Evolutionary conservation across 2,329 filamentous ascomycete species (phyloP), one percentile per base, ranked within the genome.

Genomic region (Ciborinia camelliae): DNA sequence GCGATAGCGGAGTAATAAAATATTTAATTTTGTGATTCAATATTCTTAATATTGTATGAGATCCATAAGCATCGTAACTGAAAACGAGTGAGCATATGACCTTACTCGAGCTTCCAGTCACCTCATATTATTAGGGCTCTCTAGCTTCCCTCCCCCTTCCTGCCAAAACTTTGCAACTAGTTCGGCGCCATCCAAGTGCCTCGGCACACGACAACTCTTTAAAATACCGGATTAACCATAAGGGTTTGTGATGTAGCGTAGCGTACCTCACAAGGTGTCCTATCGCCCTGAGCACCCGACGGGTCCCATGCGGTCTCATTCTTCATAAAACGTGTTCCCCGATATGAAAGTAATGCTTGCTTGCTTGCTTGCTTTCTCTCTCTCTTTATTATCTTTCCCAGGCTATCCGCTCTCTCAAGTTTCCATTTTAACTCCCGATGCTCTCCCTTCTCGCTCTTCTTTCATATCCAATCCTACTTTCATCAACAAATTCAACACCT

Each of bases 401-500:
- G 20, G 15, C n/a, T 59, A 26, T 35, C 41, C 41, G 15, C 12
- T 20, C 23, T 39, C 41, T 65, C 59, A 62, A 50, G 50, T 55
- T 47, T 63, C 58, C 63, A 63, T 62, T 62, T 48, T 61, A 50
- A 62, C 55, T n/a, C 20, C 41, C 23, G 45, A 35, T 50, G 18
- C 52, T 48, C 45, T 73, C 58, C 68, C 74, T 43, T 71, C 73
- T 69, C 67, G 70, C 73, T 66, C 77, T 71, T 55, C 76, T 75
- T 73, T 73, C 66, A 81, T 79, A 66, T 72, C 71, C 12, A 76
- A 69, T 0, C 84, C 83, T 51, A 82, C 79, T 37, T 82, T 81
- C 66, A 82, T 79, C 72, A 91, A 75, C 62, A 76, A 75, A 63
- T 77, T 79, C 64, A 91, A 76, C 68, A 87, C 80, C 45, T 80